phyloP scores from a whole-genome alignment of 2,329 filamentous ascomycete species.

The Monilinia vaccinii-corymbosi region DNA sequence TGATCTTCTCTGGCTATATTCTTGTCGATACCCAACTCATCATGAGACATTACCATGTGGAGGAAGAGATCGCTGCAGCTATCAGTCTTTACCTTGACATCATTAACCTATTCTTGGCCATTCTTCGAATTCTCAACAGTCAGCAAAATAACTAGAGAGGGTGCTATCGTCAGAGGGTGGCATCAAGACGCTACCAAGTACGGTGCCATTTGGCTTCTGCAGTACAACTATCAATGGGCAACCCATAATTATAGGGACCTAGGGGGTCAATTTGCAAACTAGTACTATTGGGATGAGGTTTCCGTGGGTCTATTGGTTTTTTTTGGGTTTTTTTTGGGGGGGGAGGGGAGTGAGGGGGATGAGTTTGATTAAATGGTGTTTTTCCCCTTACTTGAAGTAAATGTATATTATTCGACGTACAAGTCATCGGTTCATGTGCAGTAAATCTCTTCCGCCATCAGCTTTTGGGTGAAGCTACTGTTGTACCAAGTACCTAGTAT shows the following conservation, averaged over 20 bases:
- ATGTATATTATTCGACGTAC: neutral
- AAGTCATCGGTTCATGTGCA: neutral
- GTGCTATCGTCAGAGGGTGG: constrained; percentile 1
- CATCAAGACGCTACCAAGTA: neutral
- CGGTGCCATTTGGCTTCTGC: neutral
- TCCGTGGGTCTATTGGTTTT: neutral
- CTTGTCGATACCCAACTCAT: constrained; percentile 94
- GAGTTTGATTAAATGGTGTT: neutral
- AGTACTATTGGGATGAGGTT: neutral
- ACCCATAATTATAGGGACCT: neutral
- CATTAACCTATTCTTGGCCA: constrained; percentile 94
- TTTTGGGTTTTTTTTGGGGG: too few relatives aligned
- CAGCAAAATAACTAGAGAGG: constrained; percentile 77
- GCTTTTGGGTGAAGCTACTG: neutral
- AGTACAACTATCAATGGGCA: neutral
- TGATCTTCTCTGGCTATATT: constrained; percentile 92
- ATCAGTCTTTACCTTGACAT: constrained; percentile 95
- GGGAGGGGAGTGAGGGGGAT: too few relatives aligned
- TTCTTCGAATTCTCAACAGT: constrained; percentile 87
- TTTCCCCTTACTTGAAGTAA: neutral
- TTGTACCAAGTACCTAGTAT: neutral
- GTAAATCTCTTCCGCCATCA: neutral
- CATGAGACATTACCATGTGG: constrained; percentile 91
- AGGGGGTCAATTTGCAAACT: constrained; percentile 4
- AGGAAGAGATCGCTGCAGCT: constrained; percentile 92